Conservation (phyloP, 2,329 filamentous ascomycete species). For the Penicillium sp. region DNA sequence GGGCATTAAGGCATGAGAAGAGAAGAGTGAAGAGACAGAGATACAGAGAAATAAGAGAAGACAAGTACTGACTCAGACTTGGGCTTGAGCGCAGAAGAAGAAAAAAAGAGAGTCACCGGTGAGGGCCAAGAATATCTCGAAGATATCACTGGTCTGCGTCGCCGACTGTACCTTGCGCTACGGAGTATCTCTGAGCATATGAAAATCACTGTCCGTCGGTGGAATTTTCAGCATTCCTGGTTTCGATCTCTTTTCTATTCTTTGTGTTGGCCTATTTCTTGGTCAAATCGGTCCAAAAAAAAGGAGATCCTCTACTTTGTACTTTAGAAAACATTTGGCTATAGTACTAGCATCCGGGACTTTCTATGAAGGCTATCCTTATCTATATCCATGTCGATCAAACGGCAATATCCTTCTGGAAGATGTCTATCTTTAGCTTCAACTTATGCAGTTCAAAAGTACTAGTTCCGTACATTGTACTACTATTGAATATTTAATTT, state of each 20-base stretch:
- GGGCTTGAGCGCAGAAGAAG: slow-evolving; percentile 1
- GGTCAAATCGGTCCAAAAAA: no score
- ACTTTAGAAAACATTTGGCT: no score
- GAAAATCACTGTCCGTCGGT: not conserved
- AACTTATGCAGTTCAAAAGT: not conserved
- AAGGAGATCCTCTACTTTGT: no score
- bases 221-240: not conserved
- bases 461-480: slow-evolving; percentile 6
- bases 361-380: not conserved
- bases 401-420: not conserved
- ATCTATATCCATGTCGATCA: not conserved
- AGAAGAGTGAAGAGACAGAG: not conserved
- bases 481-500: not conserved
- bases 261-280: not conserved
- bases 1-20: slow-evolving; percentile 18
- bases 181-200: slow-evolving; percentile 11
- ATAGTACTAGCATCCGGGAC: not conserved
- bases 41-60: not conserved
- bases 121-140: slow-evolving; percentile 15
- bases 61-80: not conserved
- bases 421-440: not conserved
- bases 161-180: slow-evolving; percentile 21
- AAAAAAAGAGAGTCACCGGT: slow-evolving; percentile 16
- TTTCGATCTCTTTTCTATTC: not conserved
- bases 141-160: slow-evolving; percentile 26